These are phyloP conservation scores for Tetrastigma voinierianum DNA, from an alignment of 164 flowering plant species.

Conservation along the genomic window DNA sequence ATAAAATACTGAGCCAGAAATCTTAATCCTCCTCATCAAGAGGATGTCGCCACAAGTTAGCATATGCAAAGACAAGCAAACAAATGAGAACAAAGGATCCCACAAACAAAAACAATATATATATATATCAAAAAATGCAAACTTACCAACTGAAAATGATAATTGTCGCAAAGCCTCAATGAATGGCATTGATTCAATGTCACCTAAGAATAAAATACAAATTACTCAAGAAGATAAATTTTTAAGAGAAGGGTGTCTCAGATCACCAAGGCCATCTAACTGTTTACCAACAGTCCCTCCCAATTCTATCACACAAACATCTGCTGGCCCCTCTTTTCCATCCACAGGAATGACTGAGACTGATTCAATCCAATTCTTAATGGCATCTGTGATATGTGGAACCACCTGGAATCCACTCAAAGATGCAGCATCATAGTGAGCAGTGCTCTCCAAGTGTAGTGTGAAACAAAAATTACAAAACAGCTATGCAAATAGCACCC, in stretches of 20 bases:
- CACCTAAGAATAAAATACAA: slow-evolving; percentile 48
- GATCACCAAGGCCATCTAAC: neutral
- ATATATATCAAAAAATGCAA: neutral
- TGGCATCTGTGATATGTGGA: slow-evolving; percentile 95
- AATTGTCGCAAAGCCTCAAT: slow-evolving; percentile 94
- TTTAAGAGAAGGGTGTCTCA: neutral
- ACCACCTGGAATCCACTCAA: slow-evolving; percentile 62
- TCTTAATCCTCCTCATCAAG: no score
- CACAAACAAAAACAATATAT: neutral
- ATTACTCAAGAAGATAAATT: neutral
- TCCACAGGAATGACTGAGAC: slow-evolving; percentile 92
- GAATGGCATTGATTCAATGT: slow-evolving; percentile 99
- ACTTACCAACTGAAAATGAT: slow-evolving; percentile 85
- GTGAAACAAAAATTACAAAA: neutral
- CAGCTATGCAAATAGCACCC: slow-evolving; percentile 8
- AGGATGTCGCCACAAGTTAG: neutral
- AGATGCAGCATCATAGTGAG: neutral
- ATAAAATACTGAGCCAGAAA: no score
- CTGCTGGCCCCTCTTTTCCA: slow-evolving; percentile 89
- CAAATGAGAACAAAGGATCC: neutral
- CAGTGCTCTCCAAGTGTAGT: neutral
- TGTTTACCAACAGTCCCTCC: slow-evolving; percentile 93
- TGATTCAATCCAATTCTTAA: slow-evolving; percentile 77
- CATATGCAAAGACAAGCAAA: neutral
- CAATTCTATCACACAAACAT: slow-evolving; percentile 96